Evolutionary conservation across 108 stramenopile genomes (phyloP).

Genomic region (Cyclotella cryptica): DNA sequence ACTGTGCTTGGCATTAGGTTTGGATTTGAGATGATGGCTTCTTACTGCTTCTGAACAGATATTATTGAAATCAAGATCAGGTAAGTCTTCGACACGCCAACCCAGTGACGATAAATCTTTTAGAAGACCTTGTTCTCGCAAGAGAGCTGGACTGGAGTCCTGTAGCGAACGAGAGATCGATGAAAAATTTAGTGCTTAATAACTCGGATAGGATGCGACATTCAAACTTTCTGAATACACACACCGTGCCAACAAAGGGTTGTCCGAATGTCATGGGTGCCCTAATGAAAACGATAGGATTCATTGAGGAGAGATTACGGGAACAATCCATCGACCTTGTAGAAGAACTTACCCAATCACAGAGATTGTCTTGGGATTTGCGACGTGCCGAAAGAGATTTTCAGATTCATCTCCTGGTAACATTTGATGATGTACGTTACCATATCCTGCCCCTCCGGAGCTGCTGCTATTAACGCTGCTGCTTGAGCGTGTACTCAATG

Average conservation of each 20-base stretch:
- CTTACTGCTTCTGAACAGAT: slow-evolving; percentile 31
- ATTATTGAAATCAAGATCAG: slow-evolving; percentile 75
- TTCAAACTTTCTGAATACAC: slow-evolving; percentile 9
- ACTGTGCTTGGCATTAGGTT: slow-evolving; percentile 76
- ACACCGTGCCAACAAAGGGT: slow-evolving; percentile 86
- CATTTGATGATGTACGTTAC: slow-evolving; percentile 70
- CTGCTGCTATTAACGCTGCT: background rate
- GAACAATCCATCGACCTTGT: slow-evolving; percentile 1
- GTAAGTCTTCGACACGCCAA: slow-evolving; percentile 86
- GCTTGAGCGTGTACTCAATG: background rate
- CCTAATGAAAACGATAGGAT: slow-evolving; percentile 44
- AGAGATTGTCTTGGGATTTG: slow-evolving; percentile 53
- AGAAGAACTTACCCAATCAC: slow-evolving; percentile 52
- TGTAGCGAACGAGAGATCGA: slow-evolving; percentile 12
- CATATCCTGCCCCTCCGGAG: slow-evolving; percentile 65
- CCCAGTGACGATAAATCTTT: slow-evolving; percentile 76
- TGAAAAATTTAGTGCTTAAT: background rate
- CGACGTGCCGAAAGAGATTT: slow-evolving; percentile 47
- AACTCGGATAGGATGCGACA: background rate
- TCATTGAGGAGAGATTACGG: slow-evolving; percentile 3
- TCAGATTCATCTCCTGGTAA: slow-evolving; percentile 37
- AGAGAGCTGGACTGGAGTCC: slow-evolving; percentile 78
- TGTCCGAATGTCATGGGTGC: slow-evolving; percentile 94
- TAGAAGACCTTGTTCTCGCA: slow-evolving; percentile 76
- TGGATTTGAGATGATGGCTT: slow-evolving; percentile 10